Evolutionary conservation across 2,329 filamentous ascomycete species (phyloP).

Genomic region (Pseudocercospora musae): DNA sequence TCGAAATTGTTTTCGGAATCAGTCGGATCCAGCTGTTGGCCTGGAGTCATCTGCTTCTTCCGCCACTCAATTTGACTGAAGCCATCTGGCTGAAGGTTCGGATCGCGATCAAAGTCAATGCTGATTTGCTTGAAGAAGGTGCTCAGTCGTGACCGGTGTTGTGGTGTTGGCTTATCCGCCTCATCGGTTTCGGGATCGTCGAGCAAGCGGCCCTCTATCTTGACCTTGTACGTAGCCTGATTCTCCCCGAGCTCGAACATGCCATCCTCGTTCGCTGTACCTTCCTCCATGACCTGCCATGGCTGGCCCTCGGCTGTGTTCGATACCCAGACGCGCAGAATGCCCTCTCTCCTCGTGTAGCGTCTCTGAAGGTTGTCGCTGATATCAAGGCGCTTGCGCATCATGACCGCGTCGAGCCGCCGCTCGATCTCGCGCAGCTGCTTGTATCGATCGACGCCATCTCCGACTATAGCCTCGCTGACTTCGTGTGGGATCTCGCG

Average conservation of each 20-base stretch:
- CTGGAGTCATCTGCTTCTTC: slow-evolving; percentile 57
- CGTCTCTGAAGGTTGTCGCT: slow-evolving; percentile 73
- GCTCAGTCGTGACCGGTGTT: slow-evolving; percentile 60
- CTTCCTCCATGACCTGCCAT: slow-evolving; percentile 68
- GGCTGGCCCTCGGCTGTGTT: slow-evolving; percentile 93
- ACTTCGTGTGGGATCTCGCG: slow-evolving; percentile 84
- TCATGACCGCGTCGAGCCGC: slow-evolving; percentile 85
- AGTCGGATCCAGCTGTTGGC: slow-evolving; percentile 49
- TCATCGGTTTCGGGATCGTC: slow-evolving; percentile 54
- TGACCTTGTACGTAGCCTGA: slow-evolving; percentile 81
- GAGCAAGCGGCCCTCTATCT: slow-evolving; percentile 83
- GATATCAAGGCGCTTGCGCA: slow-evolving; percentile 88
- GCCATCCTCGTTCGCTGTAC: slow-evolving; percentile 58
- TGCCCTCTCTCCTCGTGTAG: slow-evolving; percentile 56
- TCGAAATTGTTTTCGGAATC: slow-evolving; percentile 77
- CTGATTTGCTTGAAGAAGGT: slow-evolving; percentile 80
- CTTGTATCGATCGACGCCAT: slow-evolving; percentile 78
- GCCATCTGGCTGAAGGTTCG: slow-evolving; percentile 64
- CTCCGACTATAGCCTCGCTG: slow-evolving; percentile 76
- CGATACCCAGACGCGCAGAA: slow-evolving; percentile 87
- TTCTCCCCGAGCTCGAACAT: slow-evolving; percentile 75
- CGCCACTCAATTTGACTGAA: slow-evolving; percentile 76
- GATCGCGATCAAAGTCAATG: slow-evolving; percentile 56
- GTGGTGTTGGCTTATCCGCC: slow-evolving; percentile 44
- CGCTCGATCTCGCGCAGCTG: slow-evolving; percentile 83